Conservation (phyloP, 225 moss, liverwort and hornwort genomes). For the Sphagnum tenellum region DNA sequence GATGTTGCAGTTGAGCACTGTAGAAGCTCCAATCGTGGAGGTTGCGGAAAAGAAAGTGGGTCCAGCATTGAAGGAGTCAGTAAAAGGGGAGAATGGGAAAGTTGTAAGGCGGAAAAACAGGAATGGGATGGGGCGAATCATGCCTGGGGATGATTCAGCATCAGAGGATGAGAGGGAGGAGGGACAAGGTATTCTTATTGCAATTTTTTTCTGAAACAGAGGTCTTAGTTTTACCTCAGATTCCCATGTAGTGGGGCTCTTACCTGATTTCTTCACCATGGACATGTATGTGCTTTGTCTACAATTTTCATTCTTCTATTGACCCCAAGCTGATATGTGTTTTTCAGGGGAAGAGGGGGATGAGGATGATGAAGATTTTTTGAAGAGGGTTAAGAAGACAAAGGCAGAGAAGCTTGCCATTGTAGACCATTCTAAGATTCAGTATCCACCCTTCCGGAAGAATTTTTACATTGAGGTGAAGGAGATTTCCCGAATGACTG, state of each 20-base stretch:
- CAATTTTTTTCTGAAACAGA: background rate
- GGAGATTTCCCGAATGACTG: constrained; percentile 81
- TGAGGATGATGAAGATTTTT: constrained; percentile 95
- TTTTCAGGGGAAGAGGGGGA: constrained; percentile 21
- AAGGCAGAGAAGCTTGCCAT: constrained; percentile 95
- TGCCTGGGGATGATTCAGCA: constrained; percentile 93
- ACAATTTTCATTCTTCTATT: background rate
- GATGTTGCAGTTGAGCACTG: constrained; percentile 21
- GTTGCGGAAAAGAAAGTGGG: constrained; percentile 21
- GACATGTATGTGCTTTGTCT: constrained; percentile 1
- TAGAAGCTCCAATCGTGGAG: constrained; percentile 19
- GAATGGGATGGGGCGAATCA: constrained; percentile 65
- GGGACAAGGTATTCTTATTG: constrained; percentile 21
- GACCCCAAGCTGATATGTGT: background rate
- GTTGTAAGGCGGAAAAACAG: constrained; percentile 48
- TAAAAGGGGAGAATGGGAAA: constrained; percentile 61
- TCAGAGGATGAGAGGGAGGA: constrained; percentile 78
- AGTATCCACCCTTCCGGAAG: constrained; percentile 74
- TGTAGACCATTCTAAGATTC: constrained; percentile 93
- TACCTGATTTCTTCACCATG: background rate
- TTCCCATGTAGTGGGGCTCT: no score
- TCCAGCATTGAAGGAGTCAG: constrained; percentile 17
- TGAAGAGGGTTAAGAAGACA: constrained; percentile 95
- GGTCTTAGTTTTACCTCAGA: no score
- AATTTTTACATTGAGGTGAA: constrained; percentile 99